phyloP scores from a whole-genome alignment of 2,329 filamentous ascomycete genomes.

The Ustilaginoidea virens region DNA sequence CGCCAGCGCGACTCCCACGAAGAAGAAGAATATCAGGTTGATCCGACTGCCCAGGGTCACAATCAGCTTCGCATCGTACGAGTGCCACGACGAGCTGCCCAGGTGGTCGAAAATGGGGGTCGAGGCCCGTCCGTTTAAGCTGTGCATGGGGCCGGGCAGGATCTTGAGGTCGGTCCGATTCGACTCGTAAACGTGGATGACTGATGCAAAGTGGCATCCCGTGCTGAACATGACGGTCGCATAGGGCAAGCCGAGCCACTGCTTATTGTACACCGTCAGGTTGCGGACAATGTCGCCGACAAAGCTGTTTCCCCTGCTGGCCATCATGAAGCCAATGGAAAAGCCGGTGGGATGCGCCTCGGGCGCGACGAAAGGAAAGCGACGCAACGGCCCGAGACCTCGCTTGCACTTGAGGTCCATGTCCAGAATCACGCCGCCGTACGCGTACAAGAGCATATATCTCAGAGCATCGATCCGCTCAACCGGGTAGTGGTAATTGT shows the following conservation, averaged over 20 bases:
- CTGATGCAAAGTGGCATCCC: conserved; percentile 25
- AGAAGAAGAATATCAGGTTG: conserved; percentile 8
- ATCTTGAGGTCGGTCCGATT: conserved; percentile 19
- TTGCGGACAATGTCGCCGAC: conserved; percentile 17
- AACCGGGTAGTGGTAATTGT: conserved; percentile 49
- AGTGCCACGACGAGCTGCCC: conserved; percentile 26
- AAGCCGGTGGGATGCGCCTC: conserved; percentile 24
- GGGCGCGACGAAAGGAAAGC: conserved; percentile 25
- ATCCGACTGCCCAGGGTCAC: conserved; percentile 6
- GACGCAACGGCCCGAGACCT: conserved; percentile 21
- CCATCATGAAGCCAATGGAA: conserved; percentile 26
- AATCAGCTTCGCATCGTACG: conserved; percentile 17
- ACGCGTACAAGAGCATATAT: conserved; percentile 29
- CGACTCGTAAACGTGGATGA: conserved; percentile 20
- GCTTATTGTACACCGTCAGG: conserved; percentile 17
- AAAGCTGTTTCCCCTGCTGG: conserved; percentile 17
- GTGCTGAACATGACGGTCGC: conserved; percentile 27
- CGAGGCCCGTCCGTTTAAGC: conserved; percentile 21
- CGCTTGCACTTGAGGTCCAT: conserved; percentile 20
- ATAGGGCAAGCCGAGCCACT: conserved; percentile 24
- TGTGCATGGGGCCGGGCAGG: conserved; percentile 20
- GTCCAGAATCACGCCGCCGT: conserved; percentile 15
- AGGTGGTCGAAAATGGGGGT: conserved; percentile 25
- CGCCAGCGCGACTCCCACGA: conserved; percentile 8
- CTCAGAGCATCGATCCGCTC: conserved; percentile 56